These are phyloP conservation scores for Asterionellopsis glacialis DNA, from an alignment of 108 stramenopile genomes.

Conservation along the genomic window DNA sequence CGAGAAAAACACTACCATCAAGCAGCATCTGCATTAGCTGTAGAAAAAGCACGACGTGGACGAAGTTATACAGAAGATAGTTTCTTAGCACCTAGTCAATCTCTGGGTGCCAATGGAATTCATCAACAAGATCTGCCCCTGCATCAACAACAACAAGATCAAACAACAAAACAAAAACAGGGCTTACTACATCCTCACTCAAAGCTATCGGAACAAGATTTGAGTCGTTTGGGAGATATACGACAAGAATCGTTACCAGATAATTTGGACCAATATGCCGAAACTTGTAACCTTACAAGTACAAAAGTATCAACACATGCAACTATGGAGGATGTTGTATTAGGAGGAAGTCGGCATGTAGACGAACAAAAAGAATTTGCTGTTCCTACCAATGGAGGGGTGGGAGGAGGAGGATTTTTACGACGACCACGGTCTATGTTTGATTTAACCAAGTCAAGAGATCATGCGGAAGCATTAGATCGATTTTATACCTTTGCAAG, in stretches of 20 bases:
- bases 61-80: background rate
- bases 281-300: background rate
- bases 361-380: background rate
- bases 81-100: background rate
- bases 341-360: slow-evolving; percentile 1
- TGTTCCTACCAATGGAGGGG: background rate
- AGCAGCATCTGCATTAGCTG: slow-evolving; percentile 60
- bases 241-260: slow-evolving; percentile 64
- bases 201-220: slow-evolving; percentile 42
- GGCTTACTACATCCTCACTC: slow-evolving; percentile 9
- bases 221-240: slow-evolving; percentile 29
- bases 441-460: slow-evolving; percentile 39
- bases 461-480: slow-evolving; percentile 70
- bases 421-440: slow-evolving; percentile 62
- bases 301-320: background rate
- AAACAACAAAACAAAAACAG: no score
- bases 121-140: background rate
- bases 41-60: slow-evolving; percentile 41
- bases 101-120: background rate
- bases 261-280: slow-evolving; percentile 42
- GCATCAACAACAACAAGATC: background rate
- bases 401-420: slow-evolving; percentile 23
- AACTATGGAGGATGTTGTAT: background rate
- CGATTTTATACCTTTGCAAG: slow-evolving; percentile 82
- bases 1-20: slow-evolving; percentile 50